These are phyloP conservation scores for Halteria grandinella DNA, from an alignment of 73 alveolate genomes.

Conservation along the genomic window DNA sequence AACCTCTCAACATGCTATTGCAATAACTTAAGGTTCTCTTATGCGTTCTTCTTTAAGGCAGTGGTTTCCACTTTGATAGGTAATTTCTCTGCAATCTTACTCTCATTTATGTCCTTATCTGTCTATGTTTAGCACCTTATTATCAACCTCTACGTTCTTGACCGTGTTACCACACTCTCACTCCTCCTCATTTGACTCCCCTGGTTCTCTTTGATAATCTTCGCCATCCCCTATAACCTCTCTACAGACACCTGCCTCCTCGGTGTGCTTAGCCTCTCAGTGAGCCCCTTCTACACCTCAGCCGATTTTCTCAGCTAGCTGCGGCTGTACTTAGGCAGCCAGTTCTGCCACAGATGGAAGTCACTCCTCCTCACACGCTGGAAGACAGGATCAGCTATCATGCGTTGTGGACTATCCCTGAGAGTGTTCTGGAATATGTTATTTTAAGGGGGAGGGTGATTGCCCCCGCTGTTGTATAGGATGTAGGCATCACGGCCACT, in stretches of 20 bases:
- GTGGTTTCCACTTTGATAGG: too few species aligned
- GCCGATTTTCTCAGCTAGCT: conserved; percentile 14
- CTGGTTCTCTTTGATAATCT: too few species aligned
- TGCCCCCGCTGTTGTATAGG: conserved; percentile 69
- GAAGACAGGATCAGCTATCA: conserved; percentile 17
- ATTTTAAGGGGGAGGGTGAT: conserved; percentile 16
- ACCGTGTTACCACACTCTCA: too few species aligned
- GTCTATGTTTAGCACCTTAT: too few species aligned
- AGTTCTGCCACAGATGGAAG: conserved; percentile 29
- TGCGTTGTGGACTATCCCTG: conserved; percentile 7
- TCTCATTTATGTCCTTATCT: too few species aligned
- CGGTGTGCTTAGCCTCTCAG: conserved; percentile 45
- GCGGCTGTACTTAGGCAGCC: conserved; percentile 9
- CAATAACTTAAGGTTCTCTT: too few species aligned
- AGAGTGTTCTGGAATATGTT: conserved; percentile 13
- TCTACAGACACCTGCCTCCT: conserved; percentile 1
- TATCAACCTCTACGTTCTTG: too few species aligned
- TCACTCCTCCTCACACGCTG: conserved; percentile 7
- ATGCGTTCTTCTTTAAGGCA: too few species aligned
- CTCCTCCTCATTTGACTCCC: too few species aligned
- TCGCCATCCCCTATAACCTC: too few species aligned
- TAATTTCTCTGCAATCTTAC: too few species aligned
- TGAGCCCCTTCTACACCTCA: not conserved
- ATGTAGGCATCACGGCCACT: conserved; percentile 75
- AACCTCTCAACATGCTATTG: too few species aligned